Evolutionary conservation across 2,329 filamentous ascomycete genomes (phyloP), one percentile per base, ranked within the genome.

Genomic region (Dendryphion nanum): DNA sequence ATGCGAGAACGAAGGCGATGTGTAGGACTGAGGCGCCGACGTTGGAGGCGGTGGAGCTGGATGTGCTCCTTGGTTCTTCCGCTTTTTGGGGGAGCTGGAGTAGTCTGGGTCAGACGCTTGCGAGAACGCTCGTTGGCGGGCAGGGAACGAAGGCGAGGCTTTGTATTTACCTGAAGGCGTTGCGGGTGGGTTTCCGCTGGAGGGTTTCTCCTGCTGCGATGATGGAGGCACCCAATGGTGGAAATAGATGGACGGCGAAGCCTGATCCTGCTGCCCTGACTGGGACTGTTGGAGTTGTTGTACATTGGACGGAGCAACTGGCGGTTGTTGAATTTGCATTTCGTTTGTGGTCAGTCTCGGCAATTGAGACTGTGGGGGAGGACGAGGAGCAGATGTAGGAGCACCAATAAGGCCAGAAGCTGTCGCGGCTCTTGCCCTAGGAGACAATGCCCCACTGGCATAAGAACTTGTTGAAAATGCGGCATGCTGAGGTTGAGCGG

Each of bases 191-290:
- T 81, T 80, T 40, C 77, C 74, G 61, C 74, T 70, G 48, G 75
- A 69, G 42, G 77, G 61, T 38, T 66, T 63, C 37, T 72, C 75
- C 47, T 74, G 72, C 65, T 86, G 77, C 46, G 81, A 78, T 16
- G 75, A 78, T 12, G 89, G 89, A 31, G 89, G 89, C 42, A 91
- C 86, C 89, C 89, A 95, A 61, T 95, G 88, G 59, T 95, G 88
- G 63, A 95, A 95, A 65, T 88, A 93, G 33, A 95, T 86, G 16
- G 83, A 85, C 0, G 85, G 82, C 28, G 85, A 87, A 14, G 81
- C 77, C 47, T 83, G 74, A 30, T 79, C 65, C 21, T 76, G 79
- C 42, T 77, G 75, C 31, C 73, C 67, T 6, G 72, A 67, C 38
- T 80, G 76, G 26, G 68, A 64, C 40, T 67, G 66, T 40, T 71